Evolutionary conservation across 768 basidiomycete genomes (phyloP), one percentile per base, ranked within the genome.

Genomic region (Leccinum boreale): DNA sequence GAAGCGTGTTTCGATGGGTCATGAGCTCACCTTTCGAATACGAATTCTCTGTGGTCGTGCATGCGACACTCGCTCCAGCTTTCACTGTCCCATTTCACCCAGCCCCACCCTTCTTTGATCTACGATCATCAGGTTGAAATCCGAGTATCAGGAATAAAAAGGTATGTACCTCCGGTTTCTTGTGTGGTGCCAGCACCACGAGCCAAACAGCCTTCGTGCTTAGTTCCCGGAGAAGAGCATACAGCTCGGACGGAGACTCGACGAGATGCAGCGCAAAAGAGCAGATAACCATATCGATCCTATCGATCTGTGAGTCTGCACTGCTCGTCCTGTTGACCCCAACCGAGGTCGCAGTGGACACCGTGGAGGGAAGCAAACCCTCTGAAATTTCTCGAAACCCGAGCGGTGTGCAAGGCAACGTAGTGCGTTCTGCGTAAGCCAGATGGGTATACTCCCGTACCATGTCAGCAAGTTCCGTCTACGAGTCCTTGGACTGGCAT

Each of bases 221-320:
- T 35, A 90, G 70, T 63, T 86, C 85, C 74, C 80, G 84, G 12
- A 89, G 74, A 8, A 90, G 72, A 8, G 85, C 74, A 65, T 84
- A 91, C 19, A 90, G 73, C 53, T 84, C 81, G 0, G 84, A 86
- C 2, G 83, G 67, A 24, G 77, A 78, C 47, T 83, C 81, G 31
- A 89, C 70, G 35, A 91, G 82, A 65, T 91, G 89, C 28, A 91
- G 70, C 9, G 87, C 88, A 64, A 90, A 90, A 4, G 88, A 89
- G 64, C 87, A 87, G 21, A 90, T 68, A 14, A 85, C 81, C 72
- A 90, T 78, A 62, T 91, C 87, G 44, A 84, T 68, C 42, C 58
- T 65, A 23, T 62, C 57, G 19, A 59, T 57, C 24, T 50, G 17
- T 17, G 39, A 29, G 7, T 47, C 49, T 9, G 2, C 45, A 7